A percentile compares a stretch with the other conserved stretches of the same genome.
phyloP scores from a whole-genome alignment of 2,329 filamentous ascomycete genomes.

The Arachnopeziza araneosa region DNA sequence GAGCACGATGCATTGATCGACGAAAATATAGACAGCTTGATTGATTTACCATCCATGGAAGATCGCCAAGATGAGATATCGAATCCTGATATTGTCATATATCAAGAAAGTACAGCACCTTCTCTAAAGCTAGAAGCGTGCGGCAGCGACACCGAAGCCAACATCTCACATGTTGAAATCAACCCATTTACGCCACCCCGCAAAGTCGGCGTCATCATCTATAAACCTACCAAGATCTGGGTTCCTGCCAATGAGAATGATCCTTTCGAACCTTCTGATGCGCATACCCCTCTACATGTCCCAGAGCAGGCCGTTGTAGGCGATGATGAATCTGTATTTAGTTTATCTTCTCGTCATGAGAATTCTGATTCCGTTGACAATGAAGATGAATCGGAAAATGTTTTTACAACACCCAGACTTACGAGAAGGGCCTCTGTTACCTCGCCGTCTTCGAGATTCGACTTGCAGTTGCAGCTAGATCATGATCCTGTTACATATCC shows the following conservation, averaged over 20 bases:
- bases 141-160: background rate
- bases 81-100: background rate
- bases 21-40: background rate
- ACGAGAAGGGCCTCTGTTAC: background rate
- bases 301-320: background rate
- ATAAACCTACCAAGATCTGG: slow-evolving; percentile 6
- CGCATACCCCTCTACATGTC: background rate
- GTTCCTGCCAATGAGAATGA: background rate
- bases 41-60: background rate
- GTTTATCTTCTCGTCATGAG: background rate
- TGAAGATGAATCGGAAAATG: background rate
- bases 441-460: background rate
- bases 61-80: background rate
- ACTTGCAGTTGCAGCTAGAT: background rate
- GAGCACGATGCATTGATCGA: no score
- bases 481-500: background rate
- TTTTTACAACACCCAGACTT: background rate
- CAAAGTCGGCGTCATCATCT: slow-evolving; percentile 2
- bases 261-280: background rate
- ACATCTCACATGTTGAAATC: background rate
- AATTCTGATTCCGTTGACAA: background rate
- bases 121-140: background rate
- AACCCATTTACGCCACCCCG: background rate
- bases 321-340: background rate
- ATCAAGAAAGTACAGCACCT: background rate